Percentiles rank a stretch among this genome's conserved stretches.
phyloP scores from a whole-genome alignment of 768 basidiomycete genomes.

The Mrakia blollopis region DNA sequence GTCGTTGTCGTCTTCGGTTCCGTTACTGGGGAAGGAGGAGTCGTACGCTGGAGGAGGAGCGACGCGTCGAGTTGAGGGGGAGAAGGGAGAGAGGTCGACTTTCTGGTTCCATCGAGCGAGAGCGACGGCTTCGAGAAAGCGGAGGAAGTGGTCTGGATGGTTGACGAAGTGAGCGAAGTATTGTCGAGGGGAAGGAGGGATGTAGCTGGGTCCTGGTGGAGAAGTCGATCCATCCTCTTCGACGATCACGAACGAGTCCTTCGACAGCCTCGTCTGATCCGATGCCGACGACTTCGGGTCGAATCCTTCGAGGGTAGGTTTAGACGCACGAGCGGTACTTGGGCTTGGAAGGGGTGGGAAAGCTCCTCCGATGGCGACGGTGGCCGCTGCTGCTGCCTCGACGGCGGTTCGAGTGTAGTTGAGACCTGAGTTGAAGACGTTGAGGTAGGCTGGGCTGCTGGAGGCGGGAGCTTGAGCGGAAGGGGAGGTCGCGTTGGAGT shows the following conservation, averaged over 20 bases:
- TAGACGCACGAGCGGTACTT: background rate
- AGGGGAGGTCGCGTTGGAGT: background rate
- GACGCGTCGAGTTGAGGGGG: conserved; percentile 19
- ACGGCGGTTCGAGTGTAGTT: conserved; percentile 18
- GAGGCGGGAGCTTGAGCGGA: background rate
- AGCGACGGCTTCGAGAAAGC: conserved; percentile 85
- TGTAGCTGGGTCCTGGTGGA: conserved; percentile 33
- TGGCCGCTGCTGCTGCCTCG: conserved; percentile 20
- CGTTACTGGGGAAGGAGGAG: background rate
- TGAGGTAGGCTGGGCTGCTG: conserved; percentile 16
- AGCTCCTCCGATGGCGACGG: conserved; percentile 18
- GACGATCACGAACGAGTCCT: conserved; percentile 6
- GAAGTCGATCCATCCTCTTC: background rate
- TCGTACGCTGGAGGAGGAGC: conserved; percentile 27
- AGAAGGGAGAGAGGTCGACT: conserved; percentile 41
- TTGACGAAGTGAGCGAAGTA: conserved; percentile 95
- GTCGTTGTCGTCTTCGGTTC: conserved; percentile 45
- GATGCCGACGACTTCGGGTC: background rate
- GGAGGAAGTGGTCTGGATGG: conserved; percentile 72
- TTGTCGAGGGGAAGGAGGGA: conserved; percentile 65
- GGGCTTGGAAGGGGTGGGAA: background rate
- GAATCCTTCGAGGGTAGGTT: background rate
- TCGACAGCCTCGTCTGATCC: background rate
- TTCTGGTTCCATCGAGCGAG: conserved; percentile 70
- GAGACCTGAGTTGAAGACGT: conserved; percentile 27